Conservation (phyloP, 1,139 yeast genomes). For the Geotrichum klebahnii region DNA sequence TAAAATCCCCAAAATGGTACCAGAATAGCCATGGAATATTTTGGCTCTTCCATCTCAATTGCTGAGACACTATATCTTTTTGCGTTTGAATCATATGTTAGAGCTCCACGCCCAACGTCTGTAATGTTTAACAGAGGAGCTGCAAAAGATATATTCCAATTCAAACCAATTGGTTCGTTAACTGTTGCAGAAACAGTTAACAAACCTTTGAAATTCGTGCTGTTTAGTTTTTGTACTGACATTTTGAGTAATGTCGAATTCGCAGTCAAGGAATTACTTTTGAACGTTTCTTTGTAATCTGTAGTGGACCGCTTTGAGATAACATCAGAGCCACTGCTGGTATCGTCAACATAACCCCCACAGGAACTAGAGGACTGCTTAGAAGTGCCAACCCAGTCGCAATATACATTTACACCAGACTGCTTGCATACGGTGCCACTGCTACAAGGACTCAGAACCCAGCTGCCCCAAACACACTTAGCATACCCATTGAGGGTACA, state of each 20-base stretch:
- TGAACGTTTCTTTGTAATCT: conserved; percentile 10
- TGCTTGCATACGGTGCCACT: conserved; percentile 50
- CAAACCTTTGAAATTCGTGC: conserved; percentile 17
- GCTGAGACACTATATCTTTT: conserved; percentile 10
- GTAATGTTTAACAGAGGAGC: conserved; percentile 15
- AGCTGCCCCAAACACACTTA: conserved; percentile 47
- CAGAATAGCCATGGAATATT: conserved; percentile 17
- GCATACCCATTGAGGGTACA: conserved; percentile 51
- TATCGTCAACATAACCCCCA: conserved; percentile 13
- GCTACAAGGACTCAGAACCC: conserved; percentile 51
- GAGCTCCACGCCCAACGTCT: conserved; percentile 14
- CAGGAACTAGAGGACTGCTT: conserved; percentile 4
- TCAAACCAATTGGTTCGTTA: conserved; percentile 16
- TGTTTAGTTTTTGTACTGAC: conserved; percentile 15
- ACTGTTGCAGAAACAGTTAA: conserved; percentile 15
- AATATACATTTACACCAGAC: conserved; percentile 18
- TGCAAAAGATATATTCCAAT: conserved; percentile 17
- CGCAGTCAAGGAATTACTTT: conserved; percentile 8
- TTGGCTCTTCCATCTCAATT: conserved; percentile 15
- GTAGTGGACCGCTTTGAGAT: conserved; percentile 2
- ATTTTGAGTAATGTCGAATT: conserved; percentile 16
- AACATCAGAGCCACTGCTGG: background rate
- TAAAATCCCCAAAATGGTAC: conserved; percentile 23
- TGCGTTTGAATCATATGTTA: background rate
- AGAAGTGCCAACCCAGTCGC: conserved; percentile 22